A percentile compares a stretch with the other conserved stretches of the same genome.
phyloP scores from a whole-genome alignment of 2,329 filamentous ascomycete species.

The Myriosclerotinia scirpicola region DNA sequence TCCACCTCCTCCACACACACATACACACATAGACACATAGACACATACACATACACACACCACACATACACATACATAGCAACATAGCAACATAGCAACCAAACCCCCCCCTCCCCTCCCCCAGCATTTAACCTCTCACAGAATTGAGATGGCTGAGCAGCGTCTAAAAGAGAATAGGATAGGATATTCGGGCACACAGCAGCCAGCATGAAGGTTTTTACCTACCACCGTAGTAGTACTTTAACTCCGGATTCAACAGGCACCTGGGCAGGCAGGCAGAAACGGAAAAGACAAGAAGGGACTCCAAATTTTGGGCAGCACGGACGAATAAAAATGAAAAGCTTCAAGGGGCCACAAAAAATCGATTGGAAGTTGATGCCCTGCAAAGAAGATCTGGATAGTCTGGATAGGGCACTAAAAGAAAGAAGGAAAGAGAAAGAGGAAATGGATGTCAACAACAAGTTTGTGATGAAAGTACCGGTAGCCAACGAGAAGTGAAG shows the following conservation, averaged over 20 bases:
- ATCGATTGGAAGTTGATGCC: constrained; percentile 16
- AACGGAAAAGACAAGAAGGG: too few species aligned
- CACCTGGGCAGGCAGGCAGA: background rate
- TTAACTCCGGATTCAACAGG: background rate
- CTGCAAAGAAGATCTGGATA: constrained; percentile 19
- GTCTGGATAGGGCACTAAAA: too few species aligned
- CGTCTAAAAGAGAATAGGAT: background rate
- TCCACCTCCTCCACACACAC: background rate
- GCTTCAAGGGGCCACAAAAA: constrained; percentile 1
- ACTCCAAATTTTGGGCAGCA: background rate
- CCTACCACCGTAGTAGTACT: too few species aligned
- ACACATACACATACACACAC: background rate
- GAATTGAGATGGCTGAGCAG: constrained; percentile 17
- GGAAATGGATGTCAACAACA: too few species aligned
- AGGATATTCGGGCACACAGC: constrained; percentile 12
- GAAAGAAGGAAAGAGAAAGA: background rate
- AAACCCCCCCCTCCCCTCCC: too few species aligned
- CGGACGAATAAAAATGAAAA: constrained; percentile 16
- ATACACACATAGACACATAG: too few species aligned
- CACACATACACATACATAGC: too few species aligned
- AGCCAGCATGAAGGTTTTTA: background rate
- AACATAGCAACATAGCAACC: too few species aligned
- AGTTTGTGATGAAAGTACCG: too few species aligned
- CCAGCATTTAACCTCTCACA: background rate
- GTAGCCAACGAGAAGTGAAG: too few species aligned